Conservation (phyloP, 805 yeast species). For the Candida sakaeoensis region DNA sequence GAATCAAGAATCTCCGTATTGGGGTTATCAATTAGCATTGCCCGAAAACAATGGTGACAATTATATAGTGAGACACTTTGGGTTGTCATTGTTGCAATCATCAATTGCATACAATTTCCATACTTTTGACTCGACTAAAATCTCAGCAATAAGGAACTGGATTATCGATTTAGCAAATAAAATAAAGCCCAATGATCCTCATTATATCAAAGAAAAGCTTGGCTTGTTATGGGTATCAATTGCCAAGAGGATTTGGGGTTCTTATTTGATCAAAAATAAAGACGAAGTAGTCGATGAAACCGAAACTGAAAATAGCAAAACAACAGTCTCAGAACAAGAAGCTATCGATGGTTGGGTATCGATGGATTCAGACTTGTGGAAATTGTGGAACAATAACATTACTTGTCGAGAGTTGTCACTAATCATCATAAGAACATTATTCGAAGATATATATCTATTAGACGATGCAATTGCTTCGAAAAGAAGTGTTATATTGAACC, state of each 20-base stretch:
- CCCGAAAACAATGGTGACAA: slow-evolving; percentile 55
- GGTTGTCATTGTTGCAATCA: slow-evolving; percentile 72
- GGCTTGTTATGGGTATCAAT: slow-evolving; percentile 89
- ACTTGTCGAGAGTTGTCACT: slow-evolving; percentile 73
- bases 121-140: slow-evolving; percentile 50
- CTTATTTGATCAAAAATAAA: slow-evolving; percentile 42
- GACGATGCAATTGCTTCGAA: slow-evolving; percentile 90
- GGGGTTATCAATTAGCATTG: slow-evolving; percentile 85
- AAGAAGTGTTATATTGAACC: slow-evolving; percentile 70
- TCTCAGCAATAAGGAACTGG: slow-evolving; percentile 76
- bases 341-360: slow-evolving; percentile 71
- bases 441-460: slow-evolving; percentile 87
- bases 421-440: slow-evolving; percentile 76
- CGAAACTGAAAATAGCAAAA: neutral
- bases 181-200: slow-evolving; percentile 68
- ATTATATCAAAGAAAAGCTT: slow-evolving; percentile 82
- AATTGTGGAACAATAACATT: slow-evolving; percentile 65
- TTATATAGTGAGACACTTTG: slow-evolving; percentile 83
- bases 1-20: slow-evolving; percentile 80
- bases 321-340: slow-evolving; percentile 40
- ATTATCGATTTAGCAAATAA: slow-evolving; percentile 70
- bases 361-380: slow-evolving; percentile 76
- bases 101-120: slow-evolving; percentile 62
- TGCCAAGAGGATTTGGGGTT: slow-evolving; percentile 91
- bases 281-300: slow-evolving; percentile 7